Evolutionary conservation across 768 basidiomycete species (phyloP).

Genomic region (Naganishia antarctica): DNA sequence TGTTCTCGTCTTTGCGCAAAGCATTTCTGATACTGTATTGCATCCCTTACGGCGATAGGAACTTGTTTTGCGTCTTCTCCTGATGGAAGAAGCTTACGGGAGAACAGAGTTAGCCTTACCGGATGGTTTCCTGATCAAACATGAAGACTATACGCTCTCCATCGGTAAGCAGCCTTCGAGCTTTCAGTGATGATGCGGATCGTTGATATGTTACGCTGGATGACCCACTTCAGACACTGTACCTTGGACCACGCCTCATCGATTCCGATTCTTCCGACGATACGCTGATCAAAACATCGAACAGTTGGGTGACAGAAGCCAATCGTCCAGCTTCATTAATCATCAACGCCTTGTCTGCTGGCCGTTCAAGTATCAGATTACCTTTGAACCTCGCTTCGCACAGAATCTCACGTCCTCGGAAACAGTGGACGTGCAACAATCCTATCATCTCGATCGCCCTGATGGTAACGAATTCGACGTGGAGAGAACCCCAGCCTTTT

Average conservation of each 20-base stretch:
- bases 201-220: background rate
- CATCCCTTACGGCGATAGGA: background rate
- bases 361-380: constrained; percentile 17
- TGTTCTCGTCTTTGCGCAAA: no score
- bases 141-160: constrained; percentile 3
- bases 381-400: background rate
- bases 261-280: constrained; percentile 15
- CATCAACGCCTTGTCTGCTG: constrained; percentile 14
- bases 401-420: background rate
- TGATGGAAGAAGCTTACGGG: constrained; percentile 7
- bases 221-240: background rate
- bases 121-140: background rate
- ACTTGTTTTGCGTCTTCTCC: constrained; percentile 4
- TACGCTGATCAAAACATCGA: background rate
- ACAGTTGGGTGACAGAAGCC: background rate
- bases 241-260: constrained; percentile 11
- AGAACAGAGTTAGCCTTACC: constrained; percentile 10
- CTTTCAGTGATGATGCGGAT: no score
- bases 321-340: background rate
- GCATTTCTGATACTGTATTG: no score
- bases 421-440: no score
- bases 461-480: no score
- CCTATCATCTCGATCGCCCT: no score
- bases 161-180: constrained; percentile 2
- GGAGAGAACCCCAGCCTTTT: no score